Evolutionary conservation across 768 basidiomycete genomes (phyloP), one percentile per base, ranked within the genome.

Genomic region (Podaxis rugospora): DNA sequence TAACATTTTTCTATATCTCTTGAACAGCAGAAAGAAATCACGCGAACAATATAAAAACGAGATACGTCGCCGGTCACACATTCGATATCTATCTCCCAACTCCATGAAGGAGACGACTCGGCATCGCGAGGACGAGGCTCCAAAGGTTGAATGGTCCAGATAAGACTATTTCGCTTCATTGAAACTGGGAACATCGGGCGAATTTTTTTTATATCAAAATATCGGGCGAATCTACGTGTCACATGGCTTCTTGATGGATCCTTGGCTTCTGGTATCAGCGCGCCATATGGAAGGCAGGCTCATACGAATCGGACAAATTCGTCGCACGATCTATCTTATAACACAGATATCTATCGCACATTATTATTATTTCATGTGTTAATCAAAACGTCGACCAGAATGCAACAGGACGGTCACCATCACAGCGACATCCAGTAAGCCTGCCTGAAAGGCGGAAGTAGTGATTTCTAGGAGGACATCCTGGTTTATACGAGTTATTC

Each of bases 361-460:
- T 40, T 9, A 44, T 44, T 18, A 18, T 44, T 16, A 16, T 50
- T 7, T 9, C 32, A 32, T 32, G 32, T 32, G 53, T 65, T 47
- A 65, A 49, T 62, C 50, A 47, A 66, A 63, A 37, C 63, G 59
- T 16, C 65, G 62, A 3, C 65, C 65, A 25, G 65, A 66, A 46
- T 66, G 62, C 42, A 63, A 62, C 9, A 66, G 23, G 36, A 66
- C 57, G 10, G 63, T 63, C 14, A 61, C 65, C 51, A 63, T 62
- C 23, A 62, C 61, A 21, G 62, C 63, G 6, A 63, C 60, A 27
- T 66, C 65, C 14, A 66, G 52, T 11, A 66, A 37, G 9, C 65
- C 65, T 5, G 63, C 51, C 18, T 63, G 60, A 23, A 66, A 59
- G 28, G 65, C 63, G 4, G 63, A 57, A 6, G 61, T 61, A 1